Base-by-base conservation (phyloP, 225 moss, liverwort and hornwort species). In the Pleurozium schreberi region DNA sequence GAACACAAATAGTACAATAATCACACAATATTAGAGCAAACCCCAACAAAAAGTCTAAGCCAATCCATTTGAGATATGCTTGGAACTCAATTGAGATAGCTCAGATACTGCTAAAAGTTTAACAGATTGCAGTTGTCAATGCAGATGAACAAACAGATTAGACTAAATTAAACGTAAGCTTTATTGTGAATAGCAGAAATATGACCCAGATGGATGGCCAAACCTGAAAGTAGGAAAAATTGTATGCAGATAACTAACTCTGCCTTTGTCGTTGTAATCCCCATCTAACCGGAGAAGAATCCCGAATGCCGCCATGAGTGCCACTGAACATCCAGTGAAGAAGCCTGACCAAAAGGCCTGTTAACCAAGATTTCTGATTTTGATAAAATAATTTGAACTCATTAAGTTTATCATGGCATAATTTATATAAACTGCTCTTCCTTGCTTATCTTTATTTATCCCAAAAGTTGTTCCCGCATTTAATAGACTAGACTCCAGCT, bases 151-250 rank as follows among this genome's bases (percentile, higher is more conserved):
- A 86, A 82, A 88, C 45, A 88, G 45, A 64, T 64, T 52, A 65
- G 40, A 62, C 55, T 42, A 10, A 52, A 20, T 52, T n/a, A 40
- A 43, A 63, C 62, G 34, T 36, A 60, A 83, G 52, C 18, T 82
- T 59, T 43, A 57, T 20, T 38, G n/a, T 16, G 78, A 83, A 83
- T 52, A 68, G 75, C 67, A 80, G 68, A 83, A 71, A 75, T 62
- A 22, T n/a, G 40, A 88, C 47, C 61, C 76, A 88, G 70, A 82
- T 71, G 25, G 69, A 78, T 74, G 89, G 73, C 33, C 80, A 65
- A 92, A 91, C 94, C 94, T 94, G 93, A 94, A 93, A 87, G 94
- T 87, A 63, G 94, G 94, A 66, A 94, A 94, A 69, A 93, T 85
- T 84, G 94, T 91, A 69, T 91, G 94, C 79, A 94, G 87, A 87